Evolutionary conservation across 345 rosid species (phyloP).

Genomic region (Syzygium aromaticum): DNA sequence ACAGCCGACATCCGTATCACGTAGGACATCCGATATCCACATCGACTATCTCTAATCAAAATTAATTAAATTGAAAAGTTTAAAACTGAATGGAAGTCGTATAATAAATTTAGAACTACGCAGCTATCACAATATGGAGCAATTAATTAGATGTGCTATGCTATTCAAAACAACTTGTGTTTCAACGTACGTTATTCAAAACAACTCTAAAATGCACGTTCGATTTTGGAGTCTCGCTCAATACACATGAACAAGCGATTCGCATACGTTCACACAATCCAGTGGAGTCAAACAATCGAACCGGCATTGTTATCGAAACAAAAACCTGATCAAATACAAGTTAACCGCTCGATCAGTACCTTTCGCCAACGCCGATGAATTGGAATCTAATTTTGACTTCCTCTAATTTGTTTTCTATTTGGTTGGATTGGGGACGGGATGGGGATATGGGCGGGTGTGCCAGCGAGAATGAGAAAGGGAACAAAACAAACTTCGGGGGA

Average conservation of each 20-base stretch:
- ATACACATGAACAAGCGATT: not conserved
- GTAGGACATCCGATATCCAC: not conserved
- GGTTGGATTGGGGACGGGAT: not conserved
- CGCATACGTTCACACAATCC: not conserved
- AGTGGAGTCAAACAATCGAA: not conserved
- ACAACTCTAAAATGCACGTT: rapidly evolving
- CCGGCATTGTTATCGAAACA: not conserved
- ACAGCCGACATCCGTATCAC: not conserved
- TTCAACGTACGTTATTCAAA: not conserved
- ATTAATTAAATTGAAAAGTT: not conserved
- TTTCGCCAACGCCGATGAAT: not conserved
- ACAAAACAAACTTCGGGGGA: not conserved
- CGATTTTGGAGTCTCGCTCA: not conserved
- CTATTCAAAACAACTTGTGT: not conserved
- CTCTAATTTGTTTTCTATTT: not conserved
- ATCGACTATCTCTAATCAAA: rapidly evolving
- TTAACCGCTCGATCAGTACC: not conserved
- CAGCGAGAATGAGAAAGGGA: not conserved
- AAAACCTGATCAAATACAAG: not conserved
- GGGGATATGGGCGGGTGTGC: not conserved
- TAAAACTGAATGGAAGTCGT: rapidly evolving
- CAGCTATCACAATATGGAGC: not conserved
- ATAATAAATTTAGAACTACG: too few species aligned
- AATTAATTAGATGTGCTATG: not conserved
- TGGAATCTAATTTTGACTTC: not conserved